These are phyloP conservation scores for Backusella psychrophila DNA, from an alignment of 192 early-diverging fungal species.

Conservation along the genomic window DNA sequence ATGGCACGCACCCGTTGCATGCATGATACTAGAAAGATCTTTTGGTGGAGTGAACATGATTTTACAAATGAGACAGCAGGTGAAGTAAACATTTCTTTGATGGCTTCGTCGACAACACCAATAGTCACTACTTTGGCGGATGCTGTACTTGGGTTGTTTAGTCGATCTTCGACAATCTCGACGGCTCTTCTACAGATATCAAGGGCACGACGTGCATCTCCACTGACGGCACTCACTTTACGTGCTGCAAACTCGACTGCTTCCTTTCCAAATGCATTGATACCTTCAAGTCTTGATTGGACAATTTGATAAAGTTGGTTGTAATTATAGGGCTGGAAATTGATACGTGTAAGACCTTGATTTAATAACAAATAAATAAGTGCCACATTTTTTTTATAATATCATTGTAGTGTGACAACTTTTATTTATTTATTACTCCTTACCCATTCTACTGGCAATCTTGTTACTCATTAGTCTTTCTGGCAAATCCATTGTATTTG, in stretches of 20 bases:
- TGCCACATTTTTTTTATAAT: too few species aligned
- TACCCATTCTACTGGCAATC: constrained; percentile 87
- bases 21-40: constrained; percentile 79
- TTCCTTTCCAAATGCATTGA: constrained; percentile 68
- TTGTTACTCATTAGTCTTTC: constrained; percentile 89
- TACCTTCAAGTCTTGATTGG: constrained; percentile 72
- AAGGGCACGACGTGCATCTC: constrained; percentile 92
- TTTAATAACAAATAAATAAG: background rate
- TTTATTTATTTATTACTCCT: background rate
- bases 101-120: constrained; percentile 70
- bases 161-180: constrained; percentile 61
- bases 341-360: constrained; percentile 79
- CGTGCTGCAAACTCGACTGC: constrained; percentile 93
- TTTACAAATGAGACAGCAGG: constrained; percentile 71
- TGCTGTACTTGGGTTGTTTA: constrained; percentile 18
- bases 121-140: constrained; percentile 53
- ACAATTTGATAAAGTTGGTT: constrained; percentile 87
- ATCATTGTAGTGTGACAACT: too few species aligned
- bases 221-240: constrained; percentile 94
- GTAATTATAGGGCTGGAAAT: constrained; percentile 91
- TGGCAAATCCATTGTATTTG: constrained; percentile 98
- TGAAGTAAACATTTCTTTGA: constrained; percentile 87
- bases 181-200: constrained; percentile 88
- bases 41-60: constrained; percentile 76
- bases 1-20: constrained; percentile 57